Percentiles rank a stretch among this genome's conserved stretches.
Conservation (phyloP, 495 filamentous ascomycete species). For the Immersiella caudata region DNA sequence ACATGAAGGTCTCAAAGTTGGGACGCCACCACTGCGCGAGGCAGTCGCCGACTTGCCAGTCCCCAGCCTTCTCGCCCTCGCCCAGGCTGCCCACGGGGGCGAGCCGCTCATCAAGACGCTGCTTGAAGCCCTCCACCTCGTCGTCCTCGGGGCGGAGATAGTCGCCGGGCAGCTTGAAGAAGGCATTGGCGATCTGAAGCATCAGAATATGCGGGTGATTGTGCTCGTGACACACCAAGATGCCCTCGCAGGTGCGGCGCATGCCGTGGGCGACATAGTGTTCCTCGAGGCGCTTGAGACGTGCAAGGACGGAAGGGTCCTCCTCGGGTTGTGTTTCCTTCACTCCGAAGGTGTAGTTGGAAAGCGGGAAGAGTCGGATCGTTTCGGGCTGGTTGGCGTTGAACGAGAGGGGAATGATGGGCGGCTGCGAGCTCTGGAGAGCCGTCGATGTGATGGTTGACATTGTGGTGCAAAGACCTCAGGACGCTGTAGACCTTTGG, state of each 20-base stretch:
- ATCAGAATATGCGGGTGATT: constrained; percentile 98
- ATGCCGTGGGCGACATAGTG: constrained; percentile 92
- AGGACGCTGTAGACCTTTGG: neutral
- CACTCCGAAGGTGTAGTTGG: constrained; percentile 97
- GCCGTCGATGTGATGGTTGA: constrained; percentile 71
- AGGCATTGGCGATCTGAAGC: constrained; percentile 98
- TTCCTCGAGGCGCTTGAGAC: constrained; percentile 88
- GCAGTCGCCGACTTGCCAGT: constrained; percentile 93
- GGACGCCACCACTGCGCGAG: constrained; percentile 98
- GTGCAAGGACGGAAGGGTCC: constrained; percentile 90
- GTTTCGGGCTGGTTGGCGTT: constrained; percentile 85
- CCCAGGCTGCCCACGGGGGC: constrained; percentile 88
- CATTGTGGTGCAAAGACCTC: constrained; percentile 52
- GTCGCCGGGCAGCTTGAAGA: constrained; percentile 98
- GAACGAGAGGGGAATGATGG: constrained; percentile 79
- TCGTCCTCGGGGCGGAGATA: constrained; percentile 89
- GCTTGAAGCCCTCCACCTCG: constrained; percentile 91
- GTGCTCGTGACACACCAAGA: constrained; percentile 97
- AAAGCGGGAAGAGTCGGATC: constrained; percentile 91
- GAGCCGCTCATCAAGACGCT: constrained; percentile 85
- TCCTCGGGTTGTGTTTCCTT: constrained; percentile 98
- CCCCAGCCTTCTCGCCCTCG: constrained; percentile 82
- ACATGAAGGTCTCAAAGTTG: constrained; percentile 99
- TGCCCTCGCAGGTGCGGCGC: constrained; percentile 94
- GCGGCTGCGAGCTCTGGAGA: constrained; percentile 74